These are phyloP conservation scores for Lichenothelia convexa DNA, from an alignment of 495 filamentous ascomycete genomes.

Conservation along the genomic window DNA sequence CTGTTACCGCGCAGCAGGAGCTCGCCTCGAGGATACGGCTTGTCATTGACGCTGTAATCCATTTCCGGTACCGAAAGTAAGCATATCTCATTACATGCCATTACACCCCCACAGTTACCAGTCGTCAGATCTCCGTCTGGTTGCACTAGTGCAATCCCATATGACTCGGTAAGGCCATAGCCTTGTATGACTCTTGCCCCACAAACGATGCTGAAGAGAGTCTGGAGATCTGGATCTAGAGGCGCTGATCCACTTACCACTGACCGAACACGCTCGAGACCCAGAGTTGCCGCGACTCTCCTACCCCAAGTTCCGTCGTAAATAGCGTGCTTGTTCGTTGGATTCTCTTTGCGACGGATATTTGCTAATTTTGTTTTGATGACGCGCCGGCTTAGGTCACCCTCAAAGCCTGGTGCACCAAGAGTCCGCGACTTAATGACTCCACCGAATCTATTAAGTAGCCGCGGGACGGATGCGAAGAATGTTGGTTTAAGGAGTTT, in stretches of 20 bases:
- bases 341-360: background rate
- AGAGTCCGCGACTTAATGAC: background rate
- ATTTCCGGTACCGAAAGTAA: constrained; percentile 1
- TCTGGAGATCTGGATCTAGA: background rate
- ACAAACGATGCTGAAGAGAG: background rate
- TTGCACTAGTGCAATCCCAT: background rate
- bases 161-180: background rate
- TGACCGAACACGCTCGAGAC: background rate
- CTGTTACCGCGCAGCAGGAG: constrained; percentile 1
- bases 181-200: background rate
- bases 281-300: background rate
- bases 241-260: background rate
- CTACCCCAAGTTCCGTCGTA: background rate
- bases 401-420: background rate
- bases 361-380: background rate
- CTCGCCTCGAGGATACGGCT: constrained; percentile 3
- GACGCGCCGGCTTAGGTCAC: background rate
- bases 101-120: background rate
- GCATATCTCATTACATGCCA: background rate
- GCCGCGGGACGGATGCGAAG: background rate
- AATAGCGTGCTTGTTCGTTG: background rate
- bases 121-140: background rate
- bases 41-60: background rate
- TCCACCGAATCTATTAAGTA: background rate
- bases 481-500: background rate